Evolutionary conservation across 441 rosid species (phyloP), one percentile per base, ranked within the genome.

Genomic region (Breynia disticha): DNA sequence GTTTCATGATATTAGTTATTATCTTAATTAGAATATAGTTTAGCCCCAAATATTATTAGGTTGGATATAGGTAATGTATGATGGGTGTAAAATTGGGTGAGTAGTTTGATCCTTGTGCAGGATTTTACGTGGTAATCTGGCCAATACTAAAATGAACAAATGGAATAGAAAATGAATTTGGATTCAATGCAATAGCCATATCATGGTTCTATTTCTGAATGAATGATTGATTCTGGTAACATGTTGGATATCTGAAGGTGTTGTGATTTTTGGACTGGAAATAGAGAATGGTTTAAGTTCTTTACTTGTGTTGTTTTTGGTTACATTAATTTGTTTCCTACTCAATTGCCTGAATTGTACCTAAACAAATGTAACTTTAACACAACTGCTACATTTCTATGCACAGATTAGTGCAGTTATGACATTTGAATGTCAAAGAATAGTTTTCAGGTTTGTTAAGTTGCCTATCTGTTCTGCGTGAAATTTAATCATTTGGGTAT

Each of bases 1-100:
- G 16, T 52, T 52, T 39, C 13, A 55, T 56, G 46, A 19, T 19
- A 48, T 35, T 45, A 55, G 16, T 52, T 14, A 55, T 42, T 45
- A 24, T 48, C 39, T 9, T 39, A 39, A 39, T 13, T 39, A 39
- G 51, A 59, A 45, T 67, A 45, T 35, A 37, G 13, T 21, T 49
- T 56, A 37, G 8, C 22, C 32, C 14, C 22, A 18, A 11, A 42
- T 8, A 24, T 37, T 32, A 19, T 4, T n/a, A 8, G 7, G 52
- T 35, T 7, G 3, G 47, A 39, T 1, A 22, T 49, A n/a, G 20
- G 28, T 42, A 18, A 21, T 56, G 19, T 38, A 41, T 45, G 20
- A 17, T 52, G 37, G 37, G 46, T 35, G 16, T 2, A 56, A 41
- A 37, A n/a, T 42, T 7, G 41, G 16, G 14, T 17, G 46, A 12